Evolutionary conservation across 768 basidiomycete species (phyloP).

Genomic region (Suillus luteus): DNA sequence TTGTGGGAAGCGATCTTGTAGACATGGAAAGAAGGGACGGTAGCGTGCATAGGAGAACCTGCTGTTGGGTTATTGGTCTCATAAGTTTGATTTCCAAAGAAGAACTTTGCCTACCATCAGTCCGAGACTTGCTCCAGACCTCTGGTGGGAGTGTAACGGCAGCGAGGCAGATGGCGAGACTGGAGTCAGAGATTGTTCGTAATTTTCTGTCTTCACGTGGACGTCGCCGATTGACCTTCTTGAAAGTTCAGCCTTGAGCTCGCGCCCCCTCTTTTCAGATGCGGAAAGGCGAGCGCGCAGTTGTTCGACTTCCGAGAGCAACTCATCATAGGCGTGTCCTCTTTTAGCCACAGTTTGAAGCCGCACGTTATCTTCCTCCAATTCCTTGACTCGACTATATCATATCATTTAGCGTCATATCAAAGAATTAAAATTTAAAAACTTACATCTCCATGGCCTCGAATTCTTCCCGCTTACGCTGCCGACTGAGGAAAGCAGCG

Average conservation of each 20-base stretch:
- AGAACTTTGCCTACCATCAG: slow-evolving; percentile 58
- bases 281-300: slow-evolving; percentile 66
- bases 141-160: slow-evolving; percentile 45
- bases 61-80: slow-evolving; percentile 30
- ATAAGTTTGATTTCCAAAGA: slow-evolving; percentile 13
- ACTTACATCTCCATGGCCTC: slow-evolving; percentile 89
- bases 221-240: slow-evolving; percentile 36
- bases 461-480: slow-evolving; percentile 91
- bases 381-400: slow-evolving; percentile 74
- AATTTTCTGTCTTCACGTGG: slow-evolving; percentile 59
- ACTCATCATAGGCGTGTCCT: slow-evolving; percentile 39
- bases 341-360: slow-evolving; percentile 61
- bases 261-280: slow-evolving; percentile 65
- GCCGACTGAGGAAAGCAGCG: slow-evolving; percentile 87
- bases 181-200: slow-evolving; percentile 52
- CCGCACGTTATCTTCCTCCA: slow-evolving; percentile 82
- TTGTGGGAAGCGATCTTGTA: slow-evolving; percentile 55
- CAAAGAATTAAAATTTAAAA: slow-evolving; percentile 17
- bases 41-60: slow-evolving; percentile 78
- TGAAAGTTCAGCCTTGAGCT: slow-evolving; percentile 64
- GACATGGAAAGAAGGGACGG: slow-evolving; percentile 74
- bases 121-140: slow-evolving; percentile 65
- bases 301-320: slow-evolving; percentile 63
- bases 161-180: slow-evolving; percentile 41
- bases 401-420: slow-evolving; percentile 14